phyloP scores from a whole-genome alignment of 2,329 filamentous ascomycete species.

The Coniochaeta sp. region DNA sequence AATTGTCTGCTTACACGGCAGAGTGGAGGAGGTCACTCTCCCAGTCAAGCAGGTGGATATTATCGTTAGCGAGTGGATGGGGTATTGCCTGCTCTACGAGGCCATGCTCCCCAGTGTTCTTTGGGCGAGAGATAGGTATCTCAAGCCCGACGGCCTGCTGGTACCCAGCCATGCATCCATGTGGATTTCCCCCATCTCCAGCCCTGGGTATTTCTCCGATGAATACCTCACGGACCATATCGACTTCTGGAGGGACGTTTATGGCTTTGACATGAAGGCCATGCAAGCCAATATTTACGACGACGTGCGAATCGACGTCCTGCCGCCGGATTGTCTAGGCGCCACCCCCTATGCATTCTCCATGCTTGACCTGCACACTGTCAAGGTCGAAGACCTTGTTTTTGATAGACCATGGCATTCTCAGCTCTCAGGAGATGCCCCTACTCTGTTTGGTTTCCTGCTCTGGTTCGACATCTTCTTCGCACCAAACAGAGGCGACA shows the following conservation, averaged over 20 bases:
- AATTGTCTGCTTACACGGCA: constrained; percentile 75
- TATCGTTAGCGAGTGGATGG: constrained; percentile 98
- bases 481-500: constrained; percentile 48
- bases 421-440: constrained; percentile 51
- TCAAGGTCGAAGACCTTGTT: constrained; percentile 62
- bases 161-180: constrained; percentile 81
- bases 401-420: constrained; percentile 65
- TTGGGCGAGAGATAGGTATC: constrained; percentile 79
- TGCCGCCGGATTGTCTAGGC: constrained; percentile 53
- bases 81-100: constrained; percentile 87
- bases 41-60: constrained; percentile 81
- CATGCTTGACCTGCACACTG: constrained; percentile 67
- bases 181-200: constrained; percentile 72
- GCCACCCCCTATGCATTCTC: constrained; percentile 60
- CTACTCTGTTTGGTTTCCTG: constrained; percentile 75
- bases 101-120: constrained; percentile 93
- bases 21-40: constrained; percentile 77
- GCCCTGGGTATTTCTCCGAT: constrained; percentile 31
- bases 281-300: constrained; percentile 81
- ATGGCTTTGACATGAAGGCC: constrained; percentile 88
- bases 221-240: constrained; percentile 73
- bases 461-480: constrained; percentile 97
- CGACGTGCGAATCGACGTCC: constrained; percentile 70
- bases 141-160: constrained; percentile 72
- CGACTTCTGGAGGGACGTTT: constrained; percentile 84